phyloP scores from a whole-genome alignment of 148 eudicot genomes.

The Camellia japonica region DNA sequence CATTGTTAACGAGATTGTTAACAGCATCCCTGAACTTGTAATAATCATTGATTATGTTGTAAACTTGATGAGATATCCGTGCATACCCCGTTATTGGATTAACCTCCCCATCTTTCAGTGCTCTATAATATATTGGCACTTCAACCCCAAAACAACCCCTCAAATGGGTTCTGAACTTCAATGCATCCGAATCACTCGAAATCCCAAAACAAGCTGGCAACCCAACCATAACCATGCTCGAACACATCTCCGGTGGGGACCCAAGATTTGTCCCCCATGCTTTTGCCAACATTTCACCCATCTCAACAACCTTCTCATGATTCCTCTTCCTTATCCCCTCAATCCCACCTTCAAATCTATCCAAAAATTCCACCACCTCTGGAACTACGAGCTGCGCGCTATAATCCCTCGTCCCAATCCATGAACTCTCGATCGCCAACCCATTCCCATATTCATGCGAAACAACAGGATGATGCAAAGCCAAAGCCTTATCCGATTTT shows the following conservation, averaged over 20 bases:
- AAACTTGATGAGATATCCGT: conserved; percentile 90
- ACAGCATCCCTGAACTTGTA: conserved; percentile 77
- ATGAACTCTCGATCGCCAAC: conserved; percentile 72
- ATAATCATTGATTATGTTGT: conserved; percentile 67
- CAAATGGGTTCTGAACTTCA: conserved; percentile 66
- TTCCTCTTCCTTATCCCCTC: conserved; percentile 83
- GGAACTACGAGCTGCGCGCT: conserved; percentile 82
- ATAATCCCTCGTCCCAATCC: conserved; percentile 91
- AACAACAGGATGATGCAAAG: conserved; percentile 80
- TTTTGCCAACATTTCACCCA: conserved; percentile 71
- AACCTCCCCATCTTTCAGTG: conserved; percentile 58
- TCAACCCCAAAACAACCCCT: conserved; percentile 71
- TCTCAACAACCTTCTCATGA: conserved; percentile 73
- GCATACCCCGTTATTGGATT: conserved; percentile 77
- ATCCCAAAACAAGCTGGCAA: conserved; percentile 69
- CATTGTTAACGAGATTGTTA: conserved; percentile 56
- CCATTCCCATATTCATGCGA: conserved; percentile 90
- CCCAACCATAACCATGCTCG: conserved; percentile 87
- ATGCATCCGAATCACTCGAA: conserved; percentile 51
- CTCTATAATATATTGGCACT: conserved; percentile 76
- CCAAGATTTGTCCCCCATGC: conserved; percentile 87
- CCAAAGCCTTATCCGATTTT: conserved; percentile 28
- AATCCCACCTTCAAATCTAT: conserved; percentile 83
- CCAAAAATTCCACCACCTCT: conserved; percentile 69
- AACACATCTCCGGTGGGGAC: conserved; percentile 72